Percentiles rank a stretch among this genome's conserved stretches.
Evolutionary conservation across 164 flowering plant genomes (phyloP).

Genomic region (Chimonanthus praecox): DNA sequence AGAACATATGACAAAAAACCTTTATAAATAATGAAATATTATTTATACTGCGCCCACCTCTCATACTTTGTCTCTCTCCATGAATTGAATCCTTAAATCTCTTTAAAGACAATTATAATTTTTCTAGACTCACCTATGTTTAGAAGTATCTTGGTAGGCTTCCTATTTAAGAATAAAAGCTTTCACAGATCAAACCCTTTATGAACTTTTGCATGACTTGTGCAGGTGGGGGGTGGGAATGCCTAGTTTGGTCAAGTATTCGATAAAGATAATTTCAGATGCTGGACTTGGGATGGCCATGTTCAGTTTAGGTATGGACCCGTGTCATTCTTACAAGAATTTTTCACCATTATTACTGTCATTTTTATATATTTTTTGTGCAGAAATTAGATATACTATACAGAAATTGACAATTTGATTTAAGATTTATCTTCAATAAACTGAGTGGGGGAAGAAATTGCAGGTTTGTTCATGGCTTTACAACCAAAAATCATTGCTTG

Average conservation of each 20-base stretch:
- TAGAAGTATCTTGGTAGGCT: not conserved
- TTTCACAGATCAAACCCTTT: not conserved
- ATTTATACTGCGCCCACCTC: too few relatives aligned
- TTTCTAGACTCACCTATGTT: not conserved
- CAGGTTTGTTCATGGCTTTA: slow-evolving; percentile 75
- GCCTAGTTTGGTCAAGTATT: slow-evolving; percentile 52
- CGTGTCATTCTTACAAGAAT: not conserved
- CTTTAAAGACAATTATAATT: not conserved
- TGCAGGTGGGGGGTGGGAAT: slow-evolving; percentile 55
- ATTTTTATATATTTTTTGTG: not conserved
- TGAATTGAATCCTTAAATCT: not conserved
- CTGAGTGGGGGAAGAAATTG: slow-evolving; percentile 1
- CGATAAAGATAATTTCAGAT: slow-evolving; percentile 61
- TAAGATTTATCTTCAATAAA: too few relatives aligned
- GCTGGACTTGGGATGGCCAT: slow-evolving; percentile 76
- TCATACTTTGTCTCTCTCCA: too few relatives aligned
- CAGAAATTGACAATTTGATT: not conserved
- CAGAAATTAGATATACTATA: not conserved
- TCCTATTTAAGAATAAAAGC: not conserved
- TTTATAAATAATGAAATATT: too few relatives aligned
- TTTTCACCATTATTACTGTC: not conserved
- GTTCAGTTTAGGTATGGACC: slow-evolving; percentile 54
- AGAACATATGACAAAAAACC: too few relatives aligned
- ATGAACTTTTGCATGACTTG: not conserved
- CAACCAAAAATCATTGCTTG: slow-evolving; percentile 62